These are phyloP conservation scores for Achaetomiella virescens DNA, from an alignment of 495 filamentous ascomycete genomes.

Conservation along the genomic window DNA sequence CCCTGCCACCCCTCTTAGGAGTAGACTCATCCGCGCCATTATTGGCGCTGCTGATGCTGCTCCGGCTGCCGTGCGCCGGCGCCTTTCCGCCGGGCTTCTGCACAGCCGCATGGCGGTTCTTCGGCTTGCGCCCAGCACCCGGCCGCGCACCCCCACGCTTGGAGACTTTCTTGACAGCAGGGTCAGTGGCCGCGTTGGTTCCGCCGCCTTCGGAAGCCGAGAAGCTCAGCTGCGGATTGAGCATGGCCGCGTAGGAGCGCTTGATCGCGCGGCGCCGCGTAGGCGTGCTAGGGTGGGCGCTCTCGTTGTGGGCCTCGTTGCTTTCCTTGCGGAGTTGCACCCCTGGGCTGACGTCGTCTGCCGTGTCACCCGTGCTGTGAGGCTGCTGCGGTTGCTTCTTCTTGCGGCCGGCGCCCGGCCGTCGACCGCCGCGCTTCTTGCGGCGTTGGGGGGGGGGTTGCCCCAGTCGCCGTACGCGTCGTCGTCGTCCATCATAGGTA, in stretches of 20 bases:
- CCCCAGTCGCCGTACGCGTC: conserved; percentile 17
- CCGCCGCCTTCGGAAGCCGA: neutral
- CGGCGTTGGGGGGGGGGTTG: conserved; percentile 1
- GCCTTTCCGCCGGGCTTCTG: neutral
- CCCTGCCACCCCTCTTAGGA: neutral
- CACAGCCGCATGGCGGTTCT: conserved; percentile 6
- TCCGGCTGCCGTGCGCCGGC: conserved; percentile 1
- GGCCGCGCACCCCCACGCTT: conserved; percentile 30
- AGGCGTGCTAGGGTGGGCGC: conserved; percentile 6
- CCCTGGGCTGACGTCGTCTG: conserved; percentile 2
- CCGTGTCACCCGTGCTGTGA: neutral
- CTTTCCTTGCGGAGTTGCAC: conserved; percentile 15
- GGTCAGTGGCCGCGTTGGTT: neutral
- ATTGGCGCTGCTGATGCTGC: conserved; percentile 1
- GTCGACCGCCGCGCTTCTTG: conserved; percentile 28
- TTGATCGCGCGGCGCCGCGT: conserved; percentile 6
- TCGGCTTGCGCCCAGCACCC: conserved; percentile 30
- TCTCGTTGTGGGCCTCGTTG: conserved; percentile 18
- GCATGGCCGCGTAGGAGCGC: conserved; percentile 3
- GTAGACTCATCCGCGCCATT: conserved; percentile 8
- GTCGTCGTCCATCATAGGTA: conserved; percentile 19
- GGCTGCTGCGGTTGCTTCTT: conserved; percentile 14
- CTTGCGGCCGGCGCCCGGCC: conserved; percentile 28
- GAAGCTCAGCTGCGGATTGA: neutral
- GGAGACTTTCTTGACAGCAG: conserved; percentile 21